These are phyloP conservation scores for Pestalotiopsis sp. DNA, from an alignment of 2,329 filamentous ascomycete genomes.

Conservation along the genomic window DNA sequence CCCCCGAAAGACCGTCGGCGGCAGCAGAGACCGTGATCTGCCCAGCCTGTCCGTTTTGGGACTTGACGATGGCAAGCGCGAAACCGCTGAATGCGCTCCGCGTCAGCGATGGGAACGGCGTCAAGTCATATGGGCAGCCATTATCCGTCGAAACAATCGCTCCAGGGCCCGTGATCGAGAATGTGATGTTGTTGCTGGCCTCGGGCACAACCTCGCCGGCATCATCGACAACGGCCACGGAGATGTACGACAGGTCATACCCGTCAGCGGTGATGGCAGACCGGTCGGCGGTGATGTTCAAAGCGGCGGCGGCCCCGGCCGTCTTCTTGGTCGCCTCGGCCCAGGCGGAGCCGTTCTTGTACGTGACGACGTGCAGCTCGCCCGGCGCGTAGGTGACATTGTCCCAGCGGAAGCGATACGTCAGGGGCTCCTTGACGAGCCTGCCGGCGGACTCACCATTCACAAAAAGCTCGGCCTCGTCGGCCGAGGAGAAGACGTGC, in stretches of 20 bases:
- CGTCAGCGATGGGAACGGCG: conserved; percentile 39
- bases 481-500: conserved; percentile 53
- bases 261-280: conserved; percentile 41
- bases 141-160: conserved; percentile 54
- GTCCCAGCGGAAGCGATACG: conserved; percentile 58
- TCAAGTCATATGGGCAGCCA: conserved; percentile 49
- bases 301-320: conserved; percentile 37
- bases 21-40: not conserved
- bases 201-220: conserved; percentile 44
- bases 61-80: conserved; percentile 40
- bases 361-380: conserved; percentile 48
- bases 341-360: conserved; percentile 50
- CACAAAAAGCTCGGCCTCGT: conserved; percentile 58
- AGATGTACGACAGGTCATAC: conserved; percentile 49
- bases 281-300: conserved; percentile 44
- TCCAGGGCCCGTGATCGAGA: conserved; percentile 44
- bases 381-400: conserved; percentile 50
- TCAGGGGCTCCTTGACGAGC: conserved; percentile 32
- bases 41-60: not conserved
- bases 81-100: conserved; percentile 44
- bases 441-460: conserved; percentile 50
- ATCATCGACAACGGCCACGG: conserved; percentile 45
- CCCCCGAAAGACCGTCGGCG: not conserved
- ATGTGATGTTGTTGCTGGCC: conserved; percentile 44
- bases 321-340: conserved; percentile 44